phyloP scores from a whole-genome alignment of 306 rosid genomes.

The Mucuna pruriens region DNA sequence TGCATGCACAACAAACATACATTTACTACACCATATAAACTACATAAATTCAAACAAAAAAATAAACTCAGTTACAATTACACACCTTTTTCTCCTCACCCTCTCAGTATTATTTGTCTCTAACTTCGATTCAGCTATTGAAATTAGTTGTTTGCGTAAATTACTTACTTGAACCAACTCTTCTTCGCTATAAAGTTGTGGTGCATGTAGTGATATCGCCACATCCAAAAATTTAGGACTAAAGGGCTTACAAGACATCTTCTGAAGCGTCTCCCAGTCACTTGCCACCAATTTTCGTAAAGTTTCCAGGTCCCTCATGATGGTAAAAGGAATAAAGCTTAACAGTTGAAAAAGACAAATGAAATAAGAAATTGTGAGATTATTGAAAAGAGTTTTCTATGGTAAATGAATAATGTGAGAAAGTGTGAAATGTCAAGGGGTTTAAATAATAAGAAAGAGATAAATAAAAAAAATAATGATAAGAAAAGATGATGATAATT shows the following conservation, averaged over 20 bases:
- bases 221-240: neutral
- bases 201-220: neutral
- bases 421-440: too few relatives aligned
- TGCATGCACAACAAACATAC: neutral
- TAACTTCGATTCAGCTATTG: neutral
- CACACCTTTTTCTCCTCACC: neutral
- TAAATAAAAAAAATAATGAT: too few relatives aligned
- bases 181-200: neutral
- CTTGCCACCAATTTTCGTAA: neutral
- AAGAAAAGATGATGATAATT: too few relatives aligned
- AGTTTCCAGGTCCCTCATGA: neutral
- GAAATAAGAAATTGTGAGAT: neutral
- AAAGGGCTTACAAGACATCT: neutral
- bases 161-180: neutral
- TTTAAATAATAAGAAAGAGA: too few relatives aligned
- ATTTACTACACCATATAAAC: neutral
- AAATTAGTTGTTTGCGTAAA: neutral
- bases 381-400: too few relatives aligned
- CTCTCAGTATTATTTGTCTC: neutral
- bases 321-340: neutral
- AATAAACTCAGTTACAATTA: too few relatives aligned
- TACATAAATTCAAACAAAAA: too few relatives aligned
- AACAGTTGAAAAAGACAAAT: too few relatives aligned
- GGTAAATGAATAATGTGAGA: too few relatives aligned
- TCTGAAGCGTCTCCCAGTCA: neutral